Base-by-base conservation (phyloP, 202 grass and related monocot species). In the Musa balbisiana region DNA sequence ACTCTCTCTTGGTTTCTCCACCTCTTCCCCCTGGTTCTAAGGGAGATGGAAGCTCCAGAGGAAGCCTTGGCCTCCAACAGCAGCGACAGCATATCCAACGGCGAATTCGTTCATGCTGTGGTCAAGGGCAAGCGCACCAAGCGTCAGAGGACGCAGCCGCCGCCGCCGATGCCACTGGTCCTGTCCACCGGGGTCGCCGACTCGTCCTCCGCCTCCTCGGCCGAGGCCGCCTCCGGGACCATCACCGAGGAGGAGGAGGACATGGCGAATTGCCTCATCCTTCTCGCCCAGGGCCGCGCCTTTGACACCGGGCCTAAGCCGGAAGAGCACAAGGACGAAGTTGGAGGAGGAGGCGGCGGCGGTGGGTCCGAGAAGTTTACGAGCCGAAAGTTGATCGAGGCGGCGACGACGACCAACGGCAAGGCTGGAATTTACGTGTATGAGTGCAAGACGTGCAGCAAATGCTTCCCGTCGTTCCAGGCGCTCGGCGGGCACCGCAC, bases 401-500 rank as follows among this genome's bases (percentile, higher is more conserved):
- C 71, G 19, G 71, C 20, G 11, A 55, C 71, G 12, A 29, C 52
- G 22, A 55, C 71, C 21, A 26, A 26, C 12, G 71, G 71, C 59
- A 77, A 65, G 75, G 21, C 49, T 26, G 75, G 75, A 1, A 20
- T 51, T 0, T 53, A 65, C 49, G 75, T 77, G 56, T 77, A 77
- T 3, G 75, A 77, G 60, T 77, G 75, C 60, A 77, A 77, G 60
- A 77, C 75, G 2, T 77, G 75, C 62, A 77, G 53, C 75, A 66
- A 66, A 24, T 77, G 75, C 49, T 77, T 77, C 50, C 75, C 75
- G 11, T 77, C 75, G 8, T 77, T 77, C 75, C 75, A 77, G 75
- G 75, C 75, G 12, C 75, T 77, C 21, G 75, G 75, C 75, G 75
- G 75, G 49, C 75, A 77, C 75, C 75, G 75, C 43, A 52, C 75